A percentile compares a stretch with the other conserved stretches of the same genome.
These are phyloP conservation scores for Orbilia javanica DNA, from an alignment of 2,329 filamentous ascomycete genomes.

Conservation along the genomic window DNA sequence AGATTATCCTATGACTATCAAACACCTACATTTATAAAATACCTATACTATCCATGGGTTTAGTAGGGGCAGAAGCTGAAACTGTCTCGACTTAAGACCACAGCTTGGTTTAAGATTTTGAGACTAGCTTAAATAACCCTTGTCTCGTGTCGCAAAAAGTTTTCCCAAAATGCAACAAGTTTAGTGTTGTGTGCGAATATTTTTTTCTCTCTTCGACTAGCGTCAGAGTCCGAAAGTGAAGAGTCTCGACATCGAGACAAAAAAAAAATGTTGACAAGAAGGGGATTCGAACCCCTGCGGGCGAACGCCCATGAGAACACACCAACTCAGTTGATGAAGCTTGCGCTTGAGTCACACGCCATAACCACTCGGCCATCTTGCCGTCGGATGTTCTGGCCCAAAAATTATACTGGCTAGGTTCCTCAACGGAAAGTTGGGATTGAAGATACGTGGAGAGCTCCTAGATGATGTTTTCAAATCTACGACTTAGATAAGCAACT, in stretches of 20 bases:
- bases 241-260: neutral
- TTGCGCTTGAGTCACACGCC: conserved; percentile 47
- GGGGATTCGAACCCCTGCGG: conserved; percentile 42
- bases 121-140: neutral
- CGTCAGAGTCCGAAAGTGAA: too few relatives aligned
- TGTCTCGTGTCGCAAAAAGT: neutral
- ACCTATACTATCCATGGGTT: neutral
- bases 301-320: conserved; percentile 47
- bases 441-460: neutral
- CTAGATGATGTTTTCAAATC: neutral
- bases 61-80: too few relatives aligned
- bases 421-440: neutral
- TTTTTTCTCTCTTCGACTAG: neutral
- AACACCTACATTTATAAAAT: neutral
- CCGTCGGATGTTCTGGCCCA: neutral
- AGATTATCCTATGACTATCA: neutral
- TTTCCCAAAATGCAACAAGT: conserved; percentile 6
- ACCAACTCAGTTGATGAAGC: conserved; percentile 31
- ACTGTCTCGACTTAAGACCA: neutral
- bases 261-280: conserved; percentile 34
- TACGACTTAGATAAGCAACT: neutral
- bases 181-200: neutral
- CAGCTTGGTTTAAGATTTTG: too few relatives aligned
- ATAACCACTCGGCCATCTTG: conserved; percentile 51
- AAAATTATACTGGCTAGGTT: neutral